These are phyloP conservation scores for Calamus simplicifolius DNA, from an alignment of 176 grass and related monocot species.

Conservation along the genomic window DNA sequence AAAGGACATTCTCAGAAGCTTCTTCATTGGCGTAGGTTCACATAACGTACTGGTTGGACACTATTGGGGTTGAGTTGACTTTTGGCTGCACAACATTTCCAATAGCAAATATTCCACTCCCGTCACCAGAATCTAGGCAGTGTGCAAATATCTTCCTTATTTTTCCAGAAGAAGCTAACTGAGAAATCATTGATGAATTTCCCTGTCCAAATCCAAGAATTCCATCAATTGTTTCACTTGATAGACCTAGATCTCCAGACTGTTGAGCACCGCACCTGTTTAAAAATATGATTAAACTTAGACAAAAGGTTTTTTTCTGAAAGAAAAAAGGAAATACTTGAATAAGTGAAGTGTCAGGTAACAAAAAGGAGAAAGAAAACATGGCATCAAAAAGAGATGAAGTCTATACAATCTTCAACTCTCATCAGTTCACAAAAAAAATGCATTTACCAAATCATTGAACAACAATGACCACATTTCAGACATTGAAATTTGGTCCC, in stretches of 20 bases:
- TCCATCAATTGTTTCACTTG: slow-evolving; percentile 64
- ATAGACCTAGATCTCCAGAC: slow-evolving; percentile 71
- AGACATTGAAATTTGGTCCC: too few species aligned
- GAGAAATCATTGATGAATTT: slow-evolving; percentile 69
- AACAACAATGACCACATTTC: too few species aligned
- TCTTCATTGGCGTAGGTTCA: neutral
- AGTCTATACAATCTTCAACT: too few species aligned
- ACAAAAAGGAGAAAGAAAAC: too few species aligned
- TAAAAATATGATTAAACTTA: neutral
- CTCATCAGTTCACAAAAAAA: too few species aligned
- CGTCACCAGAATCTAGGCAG: slow-evolving; percentile 70
- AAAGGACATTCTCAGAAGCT: neutral
- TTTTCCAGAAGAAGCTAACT: slow-evolving; percentile 59
- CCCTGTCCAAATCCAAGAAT: slow-evolving; percentile 92
- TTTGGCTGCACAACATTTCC: slow-evolving; percentile 84
- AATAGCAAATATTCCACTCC: slow-evolving; percentile 83
- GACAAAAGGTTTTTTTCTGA: too few species aligned
- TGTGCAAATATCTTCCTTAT: slow-evolving; percentile 76
- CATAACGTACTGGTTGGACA: slow-evolving; percentile 51
- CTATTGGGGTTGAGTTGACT: slow-evolving; percentile 75
- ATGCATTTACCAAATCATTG: too few species aligned
- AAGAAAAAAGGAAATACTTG: too few species aligned
- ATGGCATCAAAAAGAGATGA: too few species aligned
- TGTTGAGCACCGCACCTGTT: slow-evolving; percentile 76
- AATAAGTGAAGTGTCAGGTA: too few species aligned